Percentiles rank a stretch among this genome's conserved stretches.
Evolutionary conservation across 805 yeast genomes (phyloP).

Genomic region (Pichia kluyveri): DNA sequence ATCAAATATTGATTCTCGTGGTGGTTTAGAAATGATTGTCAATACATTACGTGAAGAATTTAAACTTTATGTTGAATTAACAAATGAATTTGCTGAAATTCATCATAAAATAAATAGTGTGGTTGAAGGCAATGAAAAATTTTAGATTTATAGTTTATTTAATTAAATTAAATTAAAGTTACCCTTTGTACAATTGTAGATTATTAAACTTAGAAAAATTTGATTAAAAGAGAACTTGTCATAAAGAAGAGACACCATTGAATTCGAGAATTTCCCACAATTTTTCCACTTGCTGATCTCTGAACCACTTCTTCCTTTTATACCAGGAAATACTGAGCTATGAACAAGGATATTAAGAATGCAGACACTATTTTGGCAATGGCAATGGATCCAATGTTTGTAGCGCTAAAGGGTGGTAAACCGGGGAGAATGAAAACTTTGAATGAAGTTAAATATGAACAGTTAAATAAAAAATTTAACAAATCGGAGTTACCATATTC

Average conservation of each 20-base stretch:
- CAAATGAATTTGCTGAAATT: slow-evolving; percentile 63
- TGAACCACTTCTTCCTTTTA: neutral
- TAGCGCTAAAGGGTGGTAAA: neutral
- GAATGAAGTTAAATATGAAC: slow-evolving; percentile 1
- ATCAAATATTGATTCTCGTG: slow-evolving; percentile 19
- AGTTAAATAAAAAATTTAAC: neutral
- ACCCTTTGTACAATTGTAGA: neutral
- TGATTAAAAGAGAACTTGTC: too few relatives aligned
- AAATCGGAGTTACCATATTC: neutral
- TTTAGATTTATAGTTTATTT: slow-evolving; percentile 2
- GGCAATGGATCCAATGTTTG: slow-evolving; percentile 9
- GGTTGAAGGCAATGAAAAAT: slow-evolving; percentile 12
- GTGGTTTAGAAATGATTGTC: slow-evolving; percentile 43
- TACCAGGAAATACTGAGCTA: too few relatives aligned
- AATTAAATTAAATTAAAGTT: neutral
- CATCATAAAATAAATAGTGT: slow-evolving; percentile 42
- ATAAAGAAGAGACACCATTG: too few relatives aligned
- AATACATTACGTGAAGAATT: slow-evolving; percentile 62
- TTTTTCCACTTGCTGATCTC: too few relatives aligned
- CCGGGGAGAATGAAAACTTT: slow-evolving; percentile 6
- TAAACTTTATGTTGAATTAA: slow-evolving; percentile 61
- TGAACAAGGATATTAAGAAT: neutral
- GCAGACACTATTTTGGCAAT: slow-evolving; percentile 5
- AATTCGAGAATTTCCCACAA: too few relatives aligned
- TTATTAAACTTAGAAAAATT: too few relatives aligned